Percentiles rank a stretch among this genome's conserved stretches.
Evolutionary conservation across 2,329 filamentous ascomycete species (phyloP).

Genomic region (Akanthomyces lecanii): DNA sequence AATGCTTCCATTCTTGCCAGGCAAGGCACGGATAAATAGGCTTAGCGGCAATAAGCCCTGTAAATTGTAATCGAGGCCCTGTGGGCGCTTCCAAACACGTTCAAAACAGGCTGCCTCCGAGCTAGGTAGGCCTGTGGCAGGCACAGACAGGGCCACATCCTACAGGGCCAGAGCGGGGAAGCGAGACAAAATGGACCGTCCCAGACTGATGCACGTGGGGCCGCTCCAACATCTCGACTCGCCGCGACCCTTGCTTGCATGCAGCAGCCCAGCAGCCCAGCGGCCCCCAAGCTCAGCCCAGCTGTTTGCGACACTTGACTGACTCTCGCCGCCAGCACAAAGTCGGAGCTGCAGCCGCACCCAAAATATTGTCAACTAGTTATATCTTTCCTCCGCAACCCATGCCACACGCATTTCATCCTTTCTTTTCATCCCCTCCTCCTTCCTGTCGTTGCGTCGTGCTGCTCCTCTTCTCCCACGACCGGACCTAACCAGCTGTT

Average conservation of each 20-base stretch:
- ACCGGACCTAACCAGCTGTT: not conserved
- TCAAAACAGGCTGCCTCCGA: no score
- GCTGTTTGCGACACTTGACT: not conserved
- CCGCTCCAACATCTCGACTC: not conserved
- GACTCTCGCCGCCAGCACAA: no score
- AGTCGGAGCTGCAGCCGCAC: no score
- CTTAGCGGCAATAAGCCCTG: no score
- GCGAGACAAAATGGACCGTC: not conserved
- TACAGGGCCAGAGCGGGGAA: not conserved
- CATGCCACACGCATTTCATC: not conserved
- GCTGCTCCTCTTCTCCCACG: no score
- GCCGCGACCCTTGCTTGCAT: not conserved
- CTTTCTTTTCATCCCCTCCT: not conserved
- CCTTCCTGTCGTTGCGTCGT: no score
- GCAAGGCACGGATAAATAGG: no score
- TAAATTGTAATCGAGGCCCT: no score
- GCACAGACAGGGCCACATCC: no score
- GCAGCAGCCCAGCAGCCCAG: not conserved
- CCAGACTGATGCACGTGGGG: slow-evolving; percentile 1
- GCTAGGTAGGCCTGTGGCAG: no score
- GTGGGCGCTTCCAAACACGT: no score
- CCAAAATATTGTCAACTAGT: not conserved
- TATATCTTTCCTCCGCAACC: not conserved
- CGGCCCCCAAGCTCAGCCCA: not conserved
- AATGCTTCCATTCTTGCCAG: no score